Conservation (phyloP, 352 stramenopile species). For the Peronospora belbahrii region DNA sequence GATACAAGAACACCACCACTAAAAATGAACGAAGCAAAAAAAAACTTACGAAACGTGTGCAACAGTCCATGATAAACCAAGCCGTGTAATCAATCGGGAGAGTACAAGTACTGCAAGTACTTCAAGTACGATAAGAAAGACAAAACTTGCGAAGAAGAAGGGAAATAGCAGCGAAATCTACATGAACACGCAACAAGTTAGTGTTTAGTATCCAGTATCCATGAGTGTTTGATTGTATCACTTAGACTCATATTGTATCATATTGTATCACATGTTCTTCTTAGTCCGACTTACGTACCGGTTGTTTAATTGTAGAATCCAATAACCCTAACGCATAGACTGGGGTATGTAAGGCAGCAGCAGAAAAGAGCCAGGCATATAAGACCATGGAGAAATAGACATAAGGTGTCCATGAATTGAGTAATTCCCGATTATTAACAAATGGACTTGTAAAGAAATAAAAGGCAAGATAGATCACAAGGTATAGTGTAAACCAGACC, state of each 20-base stretch:
- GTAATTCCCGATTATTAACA: slow-evolving; percentile 73
- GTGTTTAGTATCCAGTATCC: too few species aligned
- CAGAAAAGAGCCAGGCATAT: slow-evolving; percentile 78
- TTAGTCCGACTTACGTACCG: not conserved
- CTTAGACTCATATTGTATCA: too few species aligned
- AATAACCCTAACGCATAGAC: slow-evolving; percentile 61
- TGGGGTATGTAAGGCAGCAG: slow-evolving; percentile 65
- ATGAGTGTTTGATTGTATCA: too few species aligned
- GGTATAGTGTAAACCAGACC: slow-evolving; percentile 80
- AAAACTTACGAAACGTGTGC: slow-evolving; percentile 59
- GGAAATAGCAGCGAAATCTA: slow-evolving; percentile 77
- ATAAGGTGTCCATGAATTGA: slow-evolving; percentile 82
- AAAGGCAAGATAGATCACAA: slow-evolving; percentile 75
- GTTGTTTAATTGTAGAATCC: slow-evolving; percentile 80
- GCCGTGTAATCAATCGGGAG: slow-evolving; percentile 38
- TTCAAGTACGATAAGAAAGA: slow-evolving; percentile 67
- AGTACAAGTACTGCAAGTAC: slow-evolving; percentile 60
- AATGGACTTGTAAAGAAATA: slow-evolving; percentile 88
- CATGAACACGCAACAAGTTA: not conserved
- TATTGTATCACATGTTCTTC: too few species aligned
- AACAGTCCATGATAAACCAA: slow-evolving; percentile 55
- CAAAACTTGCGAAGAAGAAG: slow-evolving; percentile 79
- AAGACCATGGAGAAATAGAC: slow-evolving; percentile 84
- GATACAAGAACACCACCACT: too few species aligned
- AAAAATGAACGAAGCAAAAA: too few species aligned